phyloP scores from a whole-genome alignment of 176 grass and related monocot genomes.

The Triticum timopheevii region DNA sequence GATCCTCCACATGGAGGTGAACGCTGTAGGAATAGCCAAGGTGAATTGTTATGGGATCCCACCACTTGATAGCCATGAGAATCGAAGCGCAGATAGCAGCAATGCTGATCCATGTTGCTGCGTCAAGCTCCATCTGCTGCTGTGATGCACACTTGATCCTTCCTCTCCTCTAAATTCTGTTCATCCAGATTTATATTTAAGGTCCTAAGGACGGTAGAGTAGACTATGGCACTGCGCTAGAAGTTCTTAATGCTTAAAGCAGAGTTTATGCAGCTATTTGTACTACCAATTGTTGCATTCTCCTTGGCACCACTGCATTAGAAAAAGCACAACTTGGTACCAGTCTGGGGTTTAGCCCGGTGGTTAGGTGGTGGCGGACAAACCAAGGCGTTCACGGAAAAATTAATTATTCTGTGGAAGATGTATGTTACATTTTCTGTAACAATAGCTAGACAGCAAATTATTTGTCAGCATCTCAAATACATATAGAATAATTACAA shows the following conservation, averaged over 20 bases:
- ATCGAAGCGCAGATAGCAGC: not conserved
- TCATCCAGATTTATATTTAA: not conserved
- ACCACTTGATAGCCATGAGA: not conserved
- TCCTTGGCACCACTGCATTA: not conserved
- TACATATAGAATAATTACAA: not conserved
- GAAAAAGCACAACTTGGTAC: not conserved
- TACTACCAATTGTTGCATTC: not conserved
- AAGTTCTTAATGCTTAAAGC: no score
- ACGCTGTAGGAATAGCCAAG: rapidly evolving
- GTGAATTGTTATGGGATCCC: not conserved
- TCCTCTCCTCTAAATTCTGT: not conserved
- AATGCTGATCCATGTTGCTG: not conserved
- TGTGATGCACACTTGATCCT: not conserved
- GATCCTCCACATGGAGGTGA: not conserved
- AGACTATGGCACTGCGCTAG: no score
- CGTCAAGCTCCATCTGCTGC: not conserved
- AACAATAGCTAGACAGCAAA: not conserved
- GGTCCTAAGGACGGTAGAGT: not conserved
- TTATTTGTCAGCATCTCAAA: not conserved
- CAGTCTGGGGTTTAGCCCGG: not conserved
- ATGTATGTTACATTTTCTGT: not conserved
- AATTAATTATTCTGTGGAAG: not conserved
- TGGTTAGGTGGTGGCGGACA: not conserved
- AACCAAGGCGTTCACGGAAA: not conserved
- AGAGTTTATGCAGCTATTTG: not conserved